Conservation (phyloP, 1,284 basidiomycete species). For the Heterobasidion annosum region DNA sequence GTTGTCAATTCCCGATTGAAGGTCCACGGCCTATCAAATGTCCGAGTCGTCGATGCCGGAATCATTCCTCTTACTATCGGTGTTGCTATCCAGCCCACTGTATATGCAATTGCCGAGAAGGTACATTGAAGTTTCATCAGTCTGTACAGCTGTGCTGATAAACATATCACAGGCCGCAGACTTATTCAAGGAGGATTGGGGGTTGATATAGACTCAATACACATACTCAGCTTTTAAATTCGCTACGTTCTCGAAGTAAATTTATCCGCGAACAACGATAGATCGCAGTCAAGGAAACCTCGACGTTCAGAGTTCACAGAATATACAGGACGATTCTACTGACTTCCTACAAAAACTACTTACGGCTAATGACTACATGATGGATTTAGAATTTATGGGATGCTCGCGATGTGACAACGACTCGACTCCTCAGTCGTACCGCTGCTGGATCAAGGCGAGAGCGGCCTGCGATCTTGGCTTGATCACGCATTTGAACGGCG, state of each 20-base stretch:
- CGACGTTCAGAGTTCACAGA: too few species aligned
- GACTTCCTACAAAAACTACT: too few species aligned
- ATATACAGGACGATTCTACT: too few species aligned
- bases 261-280: too few species aligned
- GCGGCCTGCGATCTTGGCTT: background rate
- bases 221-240: too few species aligned
- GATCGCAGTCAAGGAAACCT: too few species aligned
- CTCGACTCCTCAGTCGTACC: background rate
- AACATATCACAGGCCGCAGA: background rate
- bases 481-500: background rate
- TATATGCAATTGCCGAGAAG: slow-evolving; percentile 12
- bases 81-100: slow-evolving; percentile 10
- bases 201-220: background rate
- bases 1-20: slow-evolving; percentile 12
- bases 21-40: slow-evolving; percentile 11
- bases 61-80: slow-evolving; percentile 12
- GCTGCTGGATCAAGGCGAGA: background rate
- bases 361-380: too few species aligned
- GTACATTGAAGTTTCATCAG: background rate
- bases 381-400: too few species aligned
- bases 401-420: too few species aligned
- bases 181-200: background rate
- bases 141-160: background rate
- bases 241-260: too few species aligned
- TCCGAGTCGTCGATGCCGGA: slow-evolving; percentile 12